Base-by-base conservation (phyloP, 805 yeast genomes). In the Millerozyma acaciae region DNA sequence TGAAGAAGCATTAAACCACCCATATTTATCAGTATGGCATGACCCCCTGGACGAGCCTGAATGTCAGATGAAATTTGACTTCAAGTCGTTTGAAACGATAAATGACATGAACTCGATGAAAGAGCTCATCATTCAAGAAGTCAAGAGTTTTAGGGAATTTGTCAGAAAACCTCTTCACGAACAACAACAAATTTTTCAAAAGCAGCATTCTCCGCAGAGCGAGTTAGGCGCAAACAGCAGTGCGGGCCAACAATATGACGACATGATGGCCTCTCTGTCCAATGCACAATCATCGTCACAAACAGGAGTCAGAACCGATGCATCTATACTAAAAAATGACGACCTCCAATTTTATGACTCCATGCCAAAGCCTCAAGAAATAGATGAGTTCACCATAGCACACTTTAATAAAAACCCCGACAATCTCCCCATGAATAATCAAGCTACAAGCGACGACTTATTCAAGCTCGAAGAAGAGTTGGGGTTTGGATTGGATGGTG, bases 11-110 rank as follows among this genome's bases (percentile, higher is more conserved):
- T 69, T 93, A 35, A 74, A 73, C 42, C 98, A 93, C 58, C 96
- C 96, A 14, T 93, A 93, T 55, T 64, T 93, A 33, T 74, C 82
- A 33, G 78, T 88, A 24, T 93, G 97, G 96, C 97, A 87, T 53
- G 96, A 88, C 57, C 93, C 96, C 5, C 73, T 75, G 19, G 97
- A 93, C 54, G 97, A 93, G 60, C 89, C 89, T 6, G 80, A 73
- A 30, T 87, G 96, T 55, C 75, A 77, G 28, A 69, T 75, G 2
- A 83, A 84, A 47, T 89, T 89, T 55, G 95, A 89, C 51, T 89
- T 89, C 55, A 64, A 62, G 43, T 69, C 84, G 5, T 89, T 89
- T 56, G 97, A 89, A 65, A 80, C 75, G 10, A 82, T 81, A 12
- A 86, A 85, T 44, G 96, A 87, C 43, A 70, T 86, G 53, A 82